Base-by-base conservation (phyloP, 495 filamentous ascomycete genomes). In the Aspergillus mulundensis region DNA sequence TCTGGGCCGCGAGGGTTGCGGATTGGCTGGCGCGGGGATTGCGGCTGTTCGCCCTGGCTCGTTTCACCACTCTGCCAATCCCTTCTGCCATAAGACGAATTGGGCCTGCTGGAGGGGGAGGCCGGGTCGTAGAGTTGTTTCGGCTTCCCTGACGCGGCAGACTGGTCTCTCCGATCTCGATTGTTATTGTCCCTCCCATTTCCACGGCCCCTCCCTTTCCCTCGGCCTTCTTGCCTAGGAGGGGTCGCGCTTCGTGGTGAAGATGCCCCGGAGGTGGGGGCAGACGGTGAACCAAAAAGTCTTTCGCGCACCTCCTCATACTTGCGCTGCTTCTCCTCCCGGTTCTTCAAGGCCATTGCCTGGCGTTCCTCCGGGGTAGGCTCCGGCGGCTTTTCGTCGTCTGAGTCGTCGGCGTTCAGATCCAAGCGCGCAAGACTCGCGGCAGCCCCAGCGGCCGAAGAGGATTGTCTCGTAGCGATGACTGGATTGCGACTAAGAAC, bases 261-360 rank as follows among this genome's bases (percentile, higher is more conserved):
- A 7, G 85, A 82, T 16, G 75, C 76, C 11, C 75, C 79, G 6
- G 77, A 78, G 1, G 65, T 68, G 5, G 66, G 71, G 14, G 78
- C 66, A 6, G 73, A 77, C 10, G 79, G 71, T 7, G 75, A 80
- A 20, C 90, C 90, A 68, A 96, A 91, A n/a, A 95, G 80, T 65
- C 86, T 83, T 61, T 91, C 87, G 12, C 91, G 79, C 2, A 81
- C 88, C 71, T 95, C 91, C 50, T 92, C 86, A 66, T 96, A 96
- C 46, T 86, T 88, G 46, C 84, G 84, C 72, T 93, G 86, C 75
- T 91, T 95, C 70, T 95, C 91, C 62, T 95, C 91, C 4, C 81
- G 78, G 60, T 95, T 89, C 49, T 80, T 78, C 70, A 89, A 79
- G 34, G 90, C 85, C 57, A 86, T 85, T 12, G 82, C 77, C 51